Evolutionary conservation across 305 asterid species (phyloP).

Genomic region (Fraxinus xanthoxyloides): DNA sequence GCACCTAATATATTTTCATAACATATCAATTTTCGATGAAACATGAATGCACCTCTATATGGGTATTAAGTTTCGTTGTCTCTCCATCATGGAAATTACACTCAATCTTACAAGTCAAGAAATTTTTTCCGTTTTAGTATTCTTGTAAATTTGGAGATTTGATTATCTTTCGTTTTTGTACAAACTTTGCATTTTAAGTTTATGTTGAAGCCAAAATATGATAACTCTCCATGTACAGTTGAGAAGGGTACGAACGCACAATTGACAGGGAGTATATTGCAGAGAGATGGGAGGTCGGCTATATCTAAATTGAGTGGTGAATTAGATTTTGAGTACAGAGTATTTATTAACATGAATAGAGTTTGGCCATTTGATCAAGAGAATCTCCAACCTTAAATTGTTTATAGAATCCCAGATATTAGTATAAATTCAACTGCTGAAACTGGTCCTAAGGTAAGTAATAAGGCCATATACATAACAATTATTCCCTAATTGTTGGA

Average conservation of each 20-base stretch:
- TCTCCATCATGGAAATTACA: conserved; percentile 86
- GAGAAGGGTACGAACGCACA: conserved; percentile 90
- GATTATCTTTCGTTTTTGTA: conserved; percentile 12
- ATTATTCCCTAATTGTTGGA: background rate
- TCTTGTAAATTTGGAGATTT: conserved; percentile 19
- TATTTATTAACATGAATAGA: too few relatives aligned
- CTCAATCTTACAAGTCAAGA: background rate
- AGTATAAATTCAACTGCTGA: conserved; percentile 61
- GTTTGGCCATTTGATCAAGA: conserved; percentile 28
- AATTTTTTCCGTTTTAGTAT: background rate
- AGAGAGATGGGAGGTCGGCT: conserved; percentile 70
- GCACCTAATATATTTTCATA: conserved; percentile 1
- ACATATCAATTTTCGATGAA: conserved; percentile 68
- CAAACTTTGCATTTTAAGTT: conserved; percentile 94
- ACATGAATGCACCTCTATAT: conserved; percentile 88
- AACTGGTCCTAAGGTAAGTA: conserved; percentile 50
- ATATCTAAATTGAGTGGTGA: conserved; percentile 24
- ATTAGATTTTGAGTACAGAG: conserved; percentile 17
- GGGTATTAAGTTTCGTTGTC: conserved; percentile 92
- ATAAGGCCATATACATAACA: background rate
- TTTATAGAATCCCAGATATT: conserved; percentile 93
- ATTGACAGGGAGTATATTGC: conserved; percentile 66
- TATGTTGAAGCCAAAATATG: conserved; percentile 69
- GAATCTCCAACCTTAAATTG: conserved; percentile 82
- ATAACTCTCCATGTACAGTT: conserved; percentile 54